Evolutionary conservation across 1,284 basidiomycete genomes (phyloP), one percentile per base, ranked within the genome.

Genomic region (Violaceomyces palustris): DNA sequence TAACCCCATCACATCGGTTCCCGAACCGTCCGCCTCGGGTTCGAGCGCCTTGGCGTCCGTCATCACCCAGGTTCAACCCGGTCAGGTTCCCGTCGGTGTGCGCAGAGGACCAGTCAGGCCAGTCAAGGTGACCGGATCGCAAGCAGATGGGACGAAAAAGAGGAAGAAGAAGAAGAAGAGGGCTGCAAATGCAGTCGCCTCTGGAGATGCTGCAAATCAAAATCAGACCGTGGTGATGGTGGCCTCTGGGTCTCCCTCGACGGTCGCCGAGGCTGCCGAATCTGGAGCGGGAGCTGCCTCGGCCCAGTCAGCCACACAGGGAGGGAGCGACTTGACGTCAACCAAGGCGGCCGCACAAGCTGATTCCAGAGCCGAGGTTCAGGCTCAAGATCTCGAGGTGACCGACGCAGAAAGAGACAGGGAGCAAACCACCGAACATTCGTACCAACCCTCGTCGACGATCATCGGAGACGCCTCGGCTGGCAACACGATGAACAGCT

Each of bases 21-120:
- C 61, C 15, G 61, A 64, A 22, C 61, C 61, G 7, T 54, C 57
- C 27, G 57, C n/a, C n/a, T n/a, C n/a, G n/a, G n/a, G 50, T 21
- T 32, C 42, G n/a, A 38, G 44, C 11, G 45, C 54, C 2, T 31
- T 65, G 10, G 60, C 63, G 28, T 56, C 53, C 26, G 49, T 66
- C 50, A 64, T 66, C 47, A 66, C 63, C 6, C 63, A 66, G 31
- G 63, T 66, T 11, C 55, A 56, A 35, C 63, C 61, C 1, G 52
- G 54, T 7, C 57, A 57, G 30, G 45, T 40, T 0, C 39, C 55
- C 8, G 39, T 43, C 23, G 43, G 29, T 9, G 30, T 29, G 7
- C 45, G 55, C 14, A 43, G 45, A 3, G 35, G 50, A 23, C 50
- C 47, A 26, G 48, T 52, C 0, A 32, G 51, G 8, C 61, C 50